phyloP scores from a whole-genome alignment of 805 yeast genomes.

The Starmera dryadoides region DNA sequence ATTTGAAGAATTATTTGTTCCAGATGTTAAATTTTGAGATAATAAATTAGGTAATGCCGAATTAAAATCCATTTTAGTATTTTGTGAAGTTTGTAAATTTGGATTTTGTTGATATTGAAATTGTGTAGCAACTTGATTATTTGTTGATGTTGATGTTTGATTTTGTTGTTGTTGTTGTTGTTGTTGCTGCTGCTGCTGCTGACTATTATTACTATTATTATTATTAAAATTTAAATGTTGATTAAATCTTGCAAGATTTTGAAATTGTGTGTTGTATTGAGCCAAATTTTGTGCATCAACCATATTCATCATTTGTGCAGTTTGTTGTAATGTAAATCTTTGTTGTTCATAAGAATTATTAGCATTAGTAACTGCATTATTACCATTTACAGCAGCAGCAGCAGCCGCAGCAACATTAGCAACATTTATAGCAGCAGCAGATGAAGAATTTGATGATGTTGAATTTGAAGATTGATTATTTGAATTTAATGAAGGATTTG shows the following conservation, averaged over 20 bases:
- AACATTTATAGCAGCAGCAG: constrained; percentile 1
- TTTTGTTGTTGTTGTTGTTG: neutral
- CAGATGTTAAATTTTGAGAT: no score
- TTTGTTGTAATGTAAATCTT: constrained; percentile 1
- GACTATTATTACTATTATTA: no score
- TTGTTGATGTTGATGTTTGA: neutral
- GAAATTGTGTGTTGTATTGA: constrained; percentile 2
- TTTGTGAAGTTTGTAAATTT: no score
- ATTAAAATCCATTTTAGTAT: no score
- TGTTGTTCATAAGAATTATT: constrained; percentile 1
- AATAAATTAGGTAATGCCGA: no score
- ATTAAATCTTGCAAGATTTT: neutral
- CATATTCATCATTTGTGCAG: neutral
- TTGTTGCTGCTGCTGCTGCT: neutral
- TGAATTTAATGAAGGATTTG: no score
- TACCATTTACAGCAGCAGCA: no score
- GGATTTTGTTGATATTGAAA: neutral
- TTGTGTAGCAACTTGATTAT: neutral
- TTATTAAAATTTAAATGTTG: neutral
- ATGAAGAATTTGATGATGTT: neutral
- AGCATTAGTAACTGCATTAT: no score
- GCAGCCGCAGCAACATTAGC: no score
- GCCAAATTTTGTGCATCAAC: constrained; percentile 3
- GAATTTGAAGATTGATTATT: no score
- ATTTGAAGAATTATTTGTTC: no score